phyloP scores from a whole-genome alignment of 768 basidiomycete species.

The Russula sp. region DNA sequence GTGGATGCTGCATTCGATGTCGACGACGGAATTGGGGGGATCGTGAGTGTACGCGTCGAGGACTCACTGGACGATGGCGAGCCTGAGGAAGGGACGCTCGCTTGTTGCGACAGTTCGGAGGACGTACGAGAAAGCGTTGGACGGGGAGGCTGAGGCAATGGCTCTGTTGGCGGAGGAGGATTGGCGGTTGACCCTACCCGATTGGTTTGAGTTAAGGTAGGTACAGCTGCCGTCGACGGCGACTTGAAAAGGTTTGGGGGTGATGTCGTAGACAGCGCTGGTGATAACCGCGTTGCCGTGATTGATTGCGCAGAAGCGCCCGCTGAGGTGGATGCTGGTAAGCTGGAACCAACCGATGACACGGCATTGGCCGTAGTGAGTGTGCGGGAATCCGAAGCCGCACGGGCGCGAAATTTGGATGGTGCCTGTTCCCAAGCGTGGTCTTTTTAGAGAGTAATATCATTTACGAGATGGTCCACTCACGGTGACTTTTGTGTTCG shows the following conservation, averaged over 20 bases:
- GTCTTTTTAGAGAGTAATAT: neutral
- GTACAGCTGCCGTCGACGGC: slow-evolving; percentile 10
- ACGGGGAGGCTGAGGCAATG: slow-evolving; percentile 7
- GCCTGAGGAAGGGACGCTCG: neutral
- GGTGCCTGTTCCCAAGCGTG: neutral
- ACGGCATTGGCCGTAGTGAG: neutral
- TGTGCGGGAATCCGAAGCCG: slow-evolving; percentile 19
- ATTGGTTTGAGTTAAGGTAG: slow-evolving; percentile 1
- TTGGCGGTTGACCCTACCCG: neutral
- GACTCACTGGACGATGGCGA: slow-evolving; percentile 18
- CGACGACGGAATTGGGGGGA: neutral
- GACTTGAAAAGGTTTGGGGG: slow-evolving; percentile 16
- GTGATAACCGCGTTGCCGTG: slow-evolving; percentile 5
- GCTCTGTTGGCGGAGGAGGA: slow-evolving; percentile 5
- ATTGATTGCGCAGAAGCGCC: slow-evolving; percentile 3
- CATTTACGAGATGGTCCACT: neutral
- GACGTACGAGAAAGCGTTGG: slow-evolving; percentile 8
- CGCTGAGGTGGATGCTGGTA: neutral
- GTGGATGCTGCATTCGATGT: neutral
- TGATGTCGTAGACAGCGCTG: slow-evolving; percentile 1
- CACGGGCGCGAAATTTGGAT: slow-evolving; percentile 13
- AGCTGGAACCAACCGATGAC: slow-evolving; percentile 3
- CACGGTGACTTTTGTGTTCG: neutral
- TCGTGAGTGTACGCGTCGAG: slow-evolving; percentile 12
- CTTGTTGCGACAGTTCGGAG: slow-evolving; percentile 5